Base-by-base conservation (phyloP, 2,329 filamentous ascomycete genomes). In the Aspergillus hortae region DNA sequence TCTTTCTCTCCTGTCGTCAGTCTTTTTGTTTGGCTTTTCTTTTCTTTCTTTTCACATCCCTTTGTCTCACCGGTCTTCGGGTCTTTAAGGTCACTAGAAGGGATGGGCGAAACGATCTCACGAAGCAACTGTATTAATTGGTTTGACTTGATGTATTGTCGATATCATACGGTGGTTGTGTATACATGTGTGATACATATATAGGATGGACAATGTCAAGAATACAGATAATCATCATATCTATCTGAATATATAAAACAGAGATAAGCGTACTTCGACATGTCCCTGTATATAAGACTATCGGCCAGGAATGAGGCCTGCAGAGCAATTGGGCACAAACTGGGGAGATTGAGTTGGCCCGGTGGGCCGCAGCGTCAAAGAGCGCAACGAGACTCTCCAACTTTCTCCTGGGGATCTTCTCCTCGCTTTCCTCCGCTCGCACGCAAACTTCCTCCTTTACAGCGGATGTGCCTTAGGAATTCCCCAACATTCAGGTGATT, bases 21-120 rank as follows among this genome's bases (percentile, higher is more conserved):
- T 17, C 44, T 54, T 49, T 40, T 35, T 23, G 23, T 49, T 40
- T 36, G 14, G 17, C 23, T 23, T 45, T 52, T 21, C 17, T 12
- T 44, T 14, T 36, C 15, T 41, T 41, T 50, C 23, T 23, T 45
- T 52, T 42, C 54, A 46, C 1, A 19, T 21, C 17, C 40, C 11
- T n/a, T 19, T 19, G 44, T 15, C 44, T 49, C 51, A 30, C 43
- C 25, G 25, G 30, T 27, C 36, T 23, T 46, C 21, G 19, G 14
- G 43, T 23, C n/a, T 27, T 42, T 9, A 15, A 10, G 30, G 15
- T 35, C 19, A 33, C 27, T 35, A 38, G 42, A 45, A 44, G 44
- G 14, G 36, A 51, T 48, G 44, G 44, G 45, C 25, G 43, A 44
- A 44, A 53, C 41, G 48, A 49, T 51, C 44, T 51, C 33, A 53